Evolutionary conservation across 495 filamentous ascomycete species (phyloP), one percentile per base, ranked within the genome.

Genomic region (Penicillium coprophilum): DNA sequence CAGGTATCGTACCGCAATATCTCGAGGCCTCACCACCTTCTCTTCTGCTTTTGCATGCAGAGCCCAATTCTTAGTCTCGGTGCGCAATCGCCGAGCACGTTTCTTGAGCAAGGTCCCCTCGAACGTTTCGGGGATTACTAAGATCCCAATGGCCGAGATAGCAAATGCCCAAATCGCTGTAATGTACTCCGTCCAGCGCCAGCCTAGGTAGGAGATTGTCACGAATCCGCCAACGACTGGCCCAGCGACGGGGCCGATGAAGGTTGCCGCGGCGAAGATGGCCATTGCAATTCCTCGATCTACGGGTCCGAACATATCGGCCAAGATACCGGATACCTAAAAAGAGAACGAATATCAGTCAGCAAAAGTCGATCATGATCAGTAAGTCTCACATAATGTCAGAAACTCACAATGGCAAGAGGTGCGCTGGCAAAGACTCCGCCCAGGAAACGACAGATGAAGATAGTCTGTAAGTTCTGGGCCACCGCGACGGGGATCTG

Each of bases 121-220:
- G 47, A 77, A 83, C 0, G 86, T 85, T 63, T 88, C 86, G 0
- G 78, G 74, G 5, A 80, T 66, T 24, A 76, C 61, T 13, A 77
- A 24, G 10, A 81, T 60, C 0, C 68, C 70, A 4, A 80, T 10
- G 3, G 68, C 56, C 12, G 75, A 76, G 30, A 81, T 74, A 7
- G 76, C 59, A 17, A 71, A 68, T 0, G 65, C 73, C 61, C 82
- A 74, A 54, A 88, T 84, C 5, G 77, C 61, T 6, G 78, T 82
- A 23, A 85, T 72, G 69, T 76, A 90, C 24, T 69, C 74, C 1
- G 80, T 82, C 83, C 84, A 86, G 31, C 80, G 66, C 83, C 85
- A 86, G 20, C 74, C 77, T 2, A 84, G 68, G 50, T 77, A 66
- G 20, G 61, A 68, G 21, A 73, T 58, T 9, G 74, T 77, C 31